Conservation (phyloP, 2,329 filamentous ascomycete genomes). For the Chrysosporium queenslandicum region DNA sequence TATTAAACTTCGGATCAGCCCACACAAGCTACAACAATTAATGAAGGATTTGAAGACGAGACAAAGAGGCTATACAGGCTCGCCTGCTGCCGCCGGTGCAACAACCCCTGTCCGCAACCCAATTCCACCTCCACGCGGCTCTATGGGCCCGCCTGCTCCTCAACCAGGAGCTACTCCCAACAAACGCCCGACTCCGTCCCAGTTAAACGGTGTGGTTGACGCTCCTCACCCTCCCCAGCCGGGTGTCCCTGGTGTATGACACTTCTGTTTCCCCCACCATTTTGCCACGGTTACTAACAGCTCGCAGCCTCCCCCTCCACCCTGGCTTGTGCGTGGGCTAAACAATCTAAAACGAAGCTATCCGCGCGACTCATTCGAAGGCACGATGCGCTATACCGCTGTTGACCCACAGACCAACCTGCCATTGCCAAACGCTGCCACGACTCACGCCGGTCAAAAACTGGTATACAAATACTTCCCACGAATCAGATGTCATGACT, state of each 20-base stretch:
- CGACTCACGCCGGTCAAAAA: slow-evolving; percentile 47
- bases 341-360: slow-evolving; percentile 59
- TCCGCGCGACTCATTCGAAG: slow-evolving; percentile 75
- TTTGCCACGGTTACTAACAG: slow-evolving; percentile 14
- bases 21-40: slow-evolving; percentile 60
- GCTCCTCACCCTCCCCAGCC: slow-evolving; percentile 36
- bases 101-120: slow-evolving; percentile 22
- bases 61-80: slow-evolving; percentile 28
- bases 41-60: slow-evolving; percentile 46
- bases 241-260: slow-evolving; percentile 38
- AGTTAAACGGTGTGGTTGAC: slow-evolving; percentile 37
- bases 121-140: slow-evolving; percentile 35
- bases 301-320: slow-evolving; percentile 65
- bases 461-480: slow-evolving; percentile 76
- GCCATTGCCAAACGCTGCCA: slow-evolving; percentile 47
- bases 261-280: slow-evolving; percentile 17
- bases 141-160: slow-evolving; percentile 23
- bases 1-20: slow-evolving; percentile 64
- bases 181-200: slow-evolving; percentile 26
- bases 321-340: slow-evolving; percentile 72
- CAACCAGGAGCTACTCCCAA: slow-evolving; percentile 21
- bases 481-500: slow-evolving; percentile 83
- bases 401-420: slow-evolving; percentile 62
- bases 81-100: slow-evolving; percentile 32
- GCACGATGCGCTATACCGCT: slow-evolving; percentile 79